phyloP scores from a whole-genome alignment of 2,329 filamentous ascomycete genomes.

The Aspergillus spinulosporus region DNA sequence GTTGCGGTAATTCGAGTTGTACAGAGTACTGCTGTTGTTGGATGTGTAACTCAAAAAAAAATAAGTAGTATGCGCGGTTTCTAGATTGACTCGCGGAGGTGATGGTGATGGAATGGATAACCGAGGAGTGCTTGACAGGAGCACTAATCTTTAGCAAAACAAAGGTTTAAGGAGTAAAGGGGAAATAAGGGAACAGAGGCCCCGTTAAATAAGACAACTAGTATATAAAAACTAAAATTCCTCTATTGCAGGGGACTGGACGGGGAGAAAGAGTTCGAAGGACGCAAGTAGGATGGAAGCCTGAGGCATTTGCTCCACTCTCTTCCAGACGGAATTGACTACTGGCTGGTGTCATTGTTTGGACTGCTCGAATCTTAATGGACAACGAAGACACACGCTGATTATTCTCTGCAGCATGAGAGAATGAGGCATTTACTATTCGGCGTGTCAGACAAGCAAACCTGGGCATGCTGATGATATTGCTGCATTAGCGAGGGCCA shows the following conservation, averaged over 20 bases:
- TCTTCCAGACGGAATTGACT: not conserved
- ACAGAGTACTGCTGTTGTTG: not conserved
- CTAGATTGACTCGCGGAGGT: not conserved
- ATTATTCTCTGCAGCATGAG: not conserved
- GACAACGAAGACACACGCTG: not conserved
- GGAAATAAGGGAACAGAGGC: not conserved
- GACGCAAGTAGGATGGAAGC: not conserved
- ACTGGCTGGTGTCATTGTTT: not conserved
- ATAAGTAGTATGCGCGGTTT: not conserved
- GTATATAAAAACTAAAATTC: not conserved
- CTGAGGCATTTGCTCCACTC: not conserved
- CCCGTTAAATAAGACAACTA: constrained; percentile 2
- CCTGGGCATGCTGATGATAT: not conserved
- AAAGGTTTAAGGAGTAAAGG: not conserved
- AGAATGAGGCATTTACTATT: not conserved
- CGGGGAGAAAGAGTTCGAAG: not conserved
- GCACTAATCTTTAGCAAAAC: not conserved
- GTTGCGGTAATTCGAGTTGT: not conserved
- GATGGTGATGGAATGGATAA: not conserved
- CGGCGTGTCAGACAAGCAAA: not conserved
- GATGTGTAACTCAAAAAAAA: not conserved
- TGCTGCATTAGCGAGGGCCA: not conserved
- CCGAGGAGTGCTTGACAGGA: not conserved
- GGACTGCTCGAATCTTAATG: not conserved
- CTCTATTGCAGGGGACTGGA: not conserved